Evolutionary conservation across 208 protist species (phyloP), one percentile per base, ranked within the genome.

Genomic region (Trypanosoma lewisi): DNA sequence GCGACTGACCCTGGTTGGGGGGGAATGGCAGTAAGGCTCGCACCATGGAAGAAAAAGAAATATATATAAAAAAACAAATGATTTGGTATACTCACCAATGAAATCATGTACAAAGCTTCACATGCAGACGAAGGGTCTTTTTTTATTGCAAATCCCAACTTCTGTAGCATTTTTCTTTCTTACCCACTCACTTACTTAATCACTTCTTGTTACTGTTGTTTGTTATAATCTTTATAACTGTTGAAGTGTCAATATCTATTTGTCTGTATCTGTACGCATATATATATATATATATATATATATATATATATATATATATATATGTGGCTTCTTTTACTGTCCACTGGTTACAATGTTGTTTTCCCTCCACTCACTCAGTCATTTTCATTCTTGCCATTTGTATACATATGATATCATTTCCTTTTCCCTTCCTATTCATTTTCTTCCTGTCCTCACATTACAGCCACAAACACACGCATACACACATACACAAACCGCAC

Each of bases 1-100:
- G 61, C 47, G 23, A 11, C 50, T 12, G 61, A 49, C n/a, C 61
- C 61, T 14, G 61, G 61, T 9, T 67, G 61, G 61, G 61, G 61
- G 17, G 37, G 19, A 36, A 9, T 6, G 9, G 31, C 25, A 21
- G 50, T 50, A 34, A 34, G 47, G 9, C 19, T 67, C 6, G 48
- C 23, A 11, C 47, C 47, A 25, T 53, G 17, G 39, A 28, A 34
- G n/a, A n/a, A n/a, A n/a, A n/a, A n/a, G n/a, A n/a, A n/a, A n/a
- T n/a, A n/a, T n/a, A n/a, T n/a, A n/a, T n/a, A n/a, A n/a, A n/a
- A n/a, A n/a, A n/a, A n/a, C n/a, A n/a, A n/a, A n/a, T n/a, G n/a
- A 45, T 39, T 3, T 17, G 33, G 21, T 5, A 12, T 2, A 54
- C 39, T 3, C 39, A 9, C 39, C 19, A 44, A 9, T 44, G 12